Percentiles rank a stretch among this genome's conserved stretches.
phyloP scores from a whole-genome alignment of 1,139 yeast genomes.

The Saccharomyces hybrid region DNA sequence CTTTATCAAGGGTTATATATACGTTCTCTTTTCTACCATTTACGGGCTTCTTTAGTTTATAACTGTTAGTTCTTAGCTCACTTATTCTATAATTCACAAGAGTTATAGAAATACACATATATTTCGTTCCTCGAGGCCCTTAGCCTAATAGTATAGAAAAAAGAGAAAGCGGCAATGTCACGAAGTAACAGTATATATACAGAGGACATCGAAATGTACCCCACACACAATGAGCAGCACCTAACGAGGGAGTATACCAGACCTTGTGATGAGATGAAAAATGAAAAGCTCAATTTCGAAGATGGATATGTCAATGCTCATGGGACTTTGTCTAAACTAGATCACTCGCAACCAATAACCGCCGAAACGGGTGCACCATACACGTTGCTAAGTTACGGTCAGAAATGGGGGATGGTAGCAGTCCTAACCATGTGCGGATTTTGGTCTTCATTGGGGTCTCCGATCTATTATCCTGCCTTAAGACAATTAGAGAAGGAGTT shows the following conservation, averaged over 20 bases:
- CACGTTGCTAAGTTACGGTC: slow-evolving; percentile 20
- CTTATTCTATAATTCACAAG: too few relatives aligned
- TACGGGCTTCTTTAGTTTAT: background rate
- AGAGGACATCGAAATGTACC: slow-evolving; percentile 2
- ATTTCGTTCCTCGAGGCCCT: background rate
- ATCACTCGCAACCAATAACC: slow-evolving; percentile 2
- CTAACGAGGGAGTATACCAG: background rate
- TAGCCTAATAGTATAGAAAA: background rate
- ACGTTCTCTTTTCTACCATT: background rate
- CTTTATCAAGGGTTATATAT: background rate
- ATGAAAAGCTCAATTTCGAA: background rate
- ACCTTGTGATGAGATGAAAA: background rate
- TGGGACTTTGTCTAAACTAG: slow-evolving; percentile 13
- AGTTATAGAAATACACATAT: background rate
- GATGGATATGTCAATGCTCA: slow-evolving; percentile 20
- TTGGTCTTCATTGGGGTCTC: slow-evolving; percentile 33
- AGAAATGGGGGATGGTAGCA: slow-evolving; percentile 30
- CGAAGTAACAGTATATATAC: background rate
- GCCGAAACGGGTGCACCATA: slow-evolving; percentile 14
- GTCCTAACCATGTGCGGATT: slow-evolving; percentile 30
- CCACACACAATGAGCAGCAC: slow-evolving; percentile 4
- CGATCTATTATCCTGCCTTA: slow-evolving; percentile 31
- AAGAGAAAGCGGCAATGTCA: background rate
- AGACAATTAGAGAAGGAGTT: slow-evolving; percentile 44
- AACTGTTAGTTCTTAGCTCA: too few relatives aligned